Conservation (phyloP, 1,139 yeast species). For the Ogataea hybrid region DNA sequence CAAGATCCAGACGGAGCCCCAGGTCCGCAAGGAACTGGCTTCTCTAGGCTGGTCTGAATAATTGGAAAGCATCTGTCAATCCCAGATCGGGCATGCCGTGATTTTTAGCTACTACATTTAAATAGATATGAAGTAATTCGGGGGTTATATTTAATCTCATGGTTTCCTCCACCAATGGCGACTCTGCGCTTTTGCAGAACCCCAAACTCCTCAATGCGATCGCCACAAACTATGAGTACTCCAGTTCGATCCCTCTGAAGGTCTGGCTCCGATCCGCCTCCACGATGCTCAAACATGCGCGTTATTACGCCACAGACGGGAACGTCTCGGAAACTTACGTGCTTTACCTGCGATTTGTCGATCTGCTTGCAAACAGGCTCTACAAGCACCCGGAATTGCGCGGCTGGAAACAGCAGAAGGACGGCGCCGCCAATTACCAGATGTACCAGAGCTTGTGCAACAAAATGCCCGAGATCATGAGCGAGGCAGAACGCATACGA, state of each 20-base stretch:
- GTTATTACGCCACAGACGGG: constrained; percentile 39
- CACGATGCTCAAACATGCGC: constrained; percentile 43
- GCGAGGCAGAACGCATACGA: constrained; percentile 39
- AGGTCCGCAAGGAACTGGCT: constrained; percentile 69
- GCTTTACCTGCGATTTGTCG: constrained; percentile 48
- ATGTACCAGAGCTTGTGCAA: constrained; percentile 24
- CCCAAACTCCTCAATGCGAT: constrained; percentile 38
- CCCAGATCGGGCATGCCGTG: constrained; percentile 9
- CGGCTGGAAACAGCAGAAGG: constrained; percentile 25
- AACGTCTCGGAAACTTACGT: constrained; percentile 45
- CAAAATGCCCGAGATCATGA: constrained; percentile 35
- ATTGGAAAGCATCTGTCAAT: constrained; percentile 3
- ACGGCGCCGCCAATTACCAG: constrained; percentile 19
- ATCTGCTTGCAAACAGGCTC: constrained; percentile 44
- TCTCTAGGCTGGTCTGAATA: constrained; percentile 55
- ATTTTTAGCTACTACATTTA: constrained; percentile 1
- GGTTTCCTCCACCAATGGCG: constrained; percentile 9
- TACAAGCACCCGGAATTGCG: constrained; percentile 42
- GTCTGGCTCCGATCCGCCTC: constrained; percentile 46
- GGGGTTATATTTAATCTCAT: constrained; percentile 3
- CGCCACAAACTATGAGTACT: constrained; percentile 45
- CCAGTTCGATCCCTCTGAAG: constrained; percentile 38
- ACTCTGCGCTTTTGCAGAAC: constrained; percentile 21
- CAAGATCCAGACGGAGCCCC: constrained; percentile 83
- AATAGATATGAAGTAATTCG: constrained; percentile 7